Conservation (phyloP, 352 stramenopile genomes). For the Phytophthora ramorum region DNA sequence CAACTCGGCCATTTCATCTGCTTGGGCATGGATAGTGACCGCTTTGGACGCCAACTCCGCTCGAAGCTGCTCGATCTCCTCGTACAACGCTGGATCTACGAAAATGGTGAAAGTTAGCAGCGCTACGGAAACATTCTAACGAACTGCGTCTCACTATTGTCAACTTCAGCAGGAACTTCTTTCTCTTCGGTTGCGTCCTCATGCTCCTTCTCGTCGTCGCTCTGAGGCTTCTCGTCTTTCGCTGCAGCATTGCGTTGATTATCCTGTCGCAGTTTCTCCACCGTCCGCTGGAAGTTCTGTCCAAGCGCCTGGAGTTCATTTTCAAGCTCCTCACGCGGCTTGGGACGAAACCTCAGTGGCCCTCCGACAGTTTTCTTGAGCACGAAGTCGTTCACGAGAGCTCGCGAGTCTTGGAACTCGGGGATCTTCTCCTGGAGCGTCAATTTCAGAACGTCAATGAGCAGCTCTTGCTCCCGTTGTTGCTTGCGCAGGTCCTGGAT, state of each 20-base stretch:
- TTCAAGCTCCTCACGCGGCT: constrained; percentile 87
- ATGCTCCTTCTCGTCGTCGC: constrained; percentile 42
- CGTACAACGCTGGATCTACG: constrained; percentile 43
- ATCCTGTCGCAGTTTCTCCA: constrained; percentile 69
- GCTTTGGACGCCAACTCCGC: constrained; percentile 64
- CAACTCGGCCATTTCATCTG: constrained; percentile 64
- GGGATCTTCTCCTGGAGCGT: constrained; percentile 65
- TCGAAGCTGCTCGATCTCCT: constrained; percentile 67
- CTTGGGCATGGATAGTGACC: constrained; percentile 64
- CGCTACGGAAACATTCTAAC: neutral
- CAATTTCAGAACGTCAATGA: constrained; percentile 89
- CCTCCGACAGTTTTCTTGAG: constrained; percentile 81
- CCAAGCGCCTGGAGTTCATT: constrained; percentile 79
- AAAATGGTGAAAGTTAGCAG: neutral
- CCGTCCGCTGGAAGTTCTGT: constrained; percentile 70
- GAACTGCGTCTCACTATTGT: constrained; percentile 1
- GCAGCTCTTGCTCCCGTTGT: constrained; percentile 82
- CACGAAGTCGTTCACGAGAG: constrained; percentile 88
- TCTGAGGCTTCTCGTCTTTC: constrained; percentile 47
- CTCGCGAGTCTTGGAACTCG: constrained; percentile 68
- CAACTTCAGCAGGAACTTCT: neutral
- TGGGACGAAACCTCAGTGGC: constrained; percentile 83
- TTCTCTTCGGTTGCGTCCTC: constrained; percentile 39
- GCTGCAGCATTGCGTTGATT: constrained; percentile 35
- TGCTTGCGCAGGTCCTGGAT: constrained; percentile 85